Evolutionary conservation across 352 stramenopile genomes (phyloP), one percentile per base, ranked within the genome.

Genomic region (Hyaloperonospora brassicae): DNA sequence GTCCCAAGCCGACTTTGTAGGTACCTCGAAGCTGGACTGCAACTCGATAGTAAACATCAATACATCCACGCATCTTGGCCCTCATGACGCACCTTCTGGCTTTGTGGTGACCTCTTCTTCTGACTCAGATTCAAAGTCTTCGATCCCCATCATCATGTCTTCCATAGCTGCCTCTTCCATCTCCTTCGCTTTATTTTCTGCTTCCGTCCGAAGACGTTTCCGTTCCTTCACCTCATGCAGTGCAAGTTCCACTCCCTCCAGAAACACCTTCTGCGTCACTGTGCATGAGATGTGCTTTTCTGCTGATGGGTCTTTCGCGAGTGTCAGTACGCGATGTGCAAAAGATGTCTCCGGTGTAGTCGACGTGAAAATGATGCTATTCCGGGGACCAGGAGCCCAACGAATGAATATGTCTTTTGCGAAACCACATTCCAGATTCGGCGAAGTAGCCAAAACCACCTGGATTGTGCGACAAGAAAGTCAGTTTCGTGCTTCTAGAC

Each of bases 61-160:
- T 31, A 27, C 23, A 47, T 2, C 8, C 41, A 47, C 11, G 8
- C 34, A 59, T 24, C 23, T 41, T 6, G 24, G 25, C 13, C 17
- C 2, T 13, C 36, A 31, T 1, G 43, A 57, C 61, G 27, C 47
- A 87, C 72, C 69, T 70, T 88, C 74, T 73, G 88, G 82, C 17
- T 58, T 50, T 39, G 68, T 63, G 2, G 69, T 61, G 52, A 73
- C 64, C 24, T 90, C 78, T 60, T 93, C 85, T 52, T 95, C 84
- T 8, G 77, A 80, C 40, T 88, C 78, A 1, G 72, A 89, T 57
- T 95, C 84, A 49, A 90, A 95, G 65, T 95, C 85, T 66, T 89
- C 85, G 35, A 95, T 92, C 24, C 79, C 81, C 78, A 93, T 88
- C 83, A 95, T 93, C 81, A 95, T 93, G 57, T 95, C 85, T 58